Evolutionary conservation across 2,329 filamentous ascomycete genomes (phyloP).

Genomic region (Colletotrichum siamense): DNA sequence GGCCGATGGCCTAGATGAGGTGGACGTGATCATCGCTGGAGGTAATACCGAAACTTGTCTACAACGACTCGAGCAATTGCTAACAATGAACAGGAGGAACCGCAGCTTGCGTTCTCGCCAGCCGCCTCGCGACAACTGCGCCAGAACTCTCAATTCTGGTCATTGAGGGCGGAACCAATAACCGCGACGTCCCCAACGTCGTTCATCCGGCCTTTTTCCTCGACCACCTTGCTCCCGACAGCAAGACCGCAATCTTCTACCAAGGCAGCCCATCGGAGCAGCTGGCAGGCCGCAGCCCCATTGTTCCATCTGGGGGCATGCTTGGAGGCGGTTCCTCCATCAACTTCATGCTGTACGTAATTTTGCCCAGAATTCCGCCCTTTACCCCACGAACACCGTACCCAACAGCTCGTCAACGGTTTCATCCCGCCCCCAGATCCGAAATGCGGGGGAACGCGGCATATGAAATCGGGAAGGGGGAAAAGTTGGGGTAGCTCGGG

Average conservation of each 20-base stretch:
- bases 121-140: slow-evolving; percentile 53
- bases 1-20: slow-evolving; percentile 42
- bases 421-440: not conserved
- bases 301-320: slow-evolving; percentile 46
- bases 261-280: slow-evolving; percentile 49
- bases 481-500: not conserved
- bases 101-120: slow-evolving; percentile 53
- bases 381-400: not conserved
- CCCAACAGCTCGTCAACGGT: not conserved
- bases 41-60: slow-evolving; percentile 29
- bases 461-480: not conserved
- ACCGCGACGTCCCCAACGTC: slow-evolving; percentile 52
- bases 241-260: slow-evolving; percentile 63
- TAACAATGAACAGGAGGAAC: slow-evolving; percentile 42
- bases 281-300: slow-evolving; percentile 46
- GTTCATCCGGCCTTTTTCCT: slow-evolving; percentile 57
- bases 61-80: not conserved
- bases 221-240: slow-evolving; percentile 72
- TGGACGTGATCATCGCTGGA: slow-evolving; percentile 58
- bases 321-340: slow-evolving; percentile 57
- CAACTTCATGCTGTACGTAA: slow-evolving; percentile 46
- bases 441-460: not conserved
- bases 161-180: slow-evolving; percentile 60
- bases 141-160: slow-evolving; percentile 54
- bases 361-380: not conserved